Base-by-base conservation (phyloP, 352 stramenopile genomes). In the Pythium brassicae region DNA sequence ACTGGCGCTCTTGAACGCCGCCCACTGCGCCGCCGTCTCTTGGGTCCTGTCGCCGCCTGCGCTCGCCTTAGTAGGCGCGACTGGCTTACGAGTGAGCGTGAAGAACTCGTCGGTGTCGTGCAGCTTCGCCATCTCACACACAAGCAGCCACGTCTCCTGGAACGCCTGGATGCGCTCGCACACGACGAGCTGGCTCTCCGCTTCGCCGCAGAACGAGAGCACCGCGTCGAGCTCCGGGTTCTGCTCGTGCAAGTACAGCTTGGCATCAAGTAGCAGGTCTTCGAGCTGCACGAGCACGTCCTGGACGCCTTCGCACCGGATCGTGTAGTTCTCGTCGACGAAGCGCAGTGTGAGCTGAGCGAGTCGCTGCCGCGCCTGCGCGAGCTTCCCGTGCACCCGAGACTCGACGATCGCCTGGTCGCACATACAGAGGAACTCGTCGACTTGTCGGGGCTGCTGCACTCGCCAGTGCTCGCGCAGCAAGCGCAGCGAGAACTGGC, bases 91-190 rank as follows among this genome's bases (percentile, higher is more conserved):
- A 43, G 65, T 48, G 14, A 9, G 37, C n/a, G 61, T 66, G 61
- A 87, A 79, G 32, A 79, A 87, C 34, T 89, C 78, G 4, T 89
- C 76, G 3, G 83, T 61, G 25, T 89, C 78, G 42, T 86, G 76
- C 0, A 89, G 51, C 37, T 78, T 73, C 4, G 69, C 68, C 25
- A 78, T 55, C 57, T 83, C 67, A 44, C 73, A 86, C 6, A 77
- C 29, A 2, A 72, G 27, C 5, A 66, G 55, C 75, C 76, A 86
- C n/a, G 73, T 42, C 20, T 54, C 55, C 35, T 88, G 74, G 25
- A 86, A 88, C 2, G 12, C 15, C 10, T 66, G 17, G 20, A 88
- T 64, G 5, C 57, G 62, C 17, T 74, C 62, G 17, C 78, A 86
- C 0, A 86, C 42, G 1, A 12, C 11, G 2, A 63, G 48, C 25